Conservation (phyloP, 164 flowering plant species). For the Dillenia suffruticosa region DNA sequence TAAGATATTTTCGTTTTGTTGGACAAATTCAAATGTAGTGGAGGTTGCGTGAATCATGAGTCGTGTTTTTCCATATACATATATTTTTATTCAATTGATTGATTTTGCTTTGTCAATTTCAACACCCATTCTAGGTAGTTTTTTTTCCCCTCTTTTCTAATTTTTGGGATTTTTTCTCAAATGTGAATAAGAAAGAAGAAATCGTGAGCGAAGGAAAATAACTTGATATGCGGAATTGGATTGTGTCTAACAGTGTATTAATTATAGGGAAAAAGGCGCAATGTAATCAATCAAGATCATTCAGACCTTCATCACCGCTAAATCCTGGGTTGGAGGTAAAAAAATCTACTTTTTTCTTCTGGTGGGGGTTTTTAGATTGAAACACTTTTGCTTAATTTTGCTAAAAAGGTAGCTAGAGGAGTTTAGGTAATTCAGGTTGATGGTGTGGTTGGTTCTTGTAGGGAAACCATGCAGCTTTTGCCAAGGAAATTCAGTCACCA, state of each 20-base stretch:
- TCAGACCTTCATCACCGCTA: constrained; percentile 24
- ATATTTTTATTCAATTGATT: too few relatives aligned
- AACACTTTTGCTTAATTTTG: constrained; percentile 1
- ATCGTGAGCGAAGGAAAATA: too few relatives aligned
- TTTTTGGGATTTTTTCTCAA: too few relatives aligned
- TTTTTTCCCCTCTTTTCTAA: too few relatives aligned
- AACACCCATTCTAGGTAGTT: too few relatives aligned
- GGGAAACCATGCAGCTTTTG: constrained; percentile 48
- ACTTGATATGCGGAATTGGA: too few relatives aligned
- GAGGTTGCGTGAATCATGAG: too few relatives aligned
- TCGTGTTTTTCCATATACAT: too few relatives aligned
- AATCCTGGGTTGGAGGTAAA: constrained; percentile 56
- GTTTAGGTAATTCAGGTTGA: constrained; percentile 7
- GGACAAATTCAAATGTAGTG: too few relatives aligned
- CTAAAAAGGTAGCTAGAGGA: background rate
- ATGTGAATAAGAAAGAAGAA: too few relatives aligned
- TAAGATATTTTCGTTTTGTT: background rate
- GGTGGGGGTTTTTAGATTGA: background rate
- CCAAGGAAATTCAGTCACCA: constrained; percentile 87
- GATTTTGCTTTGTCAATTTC: too few relatives aligned
- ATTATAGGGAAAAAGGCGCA: constrained; percentile 47
- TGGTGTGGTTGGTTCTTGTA: constrained; percentile 16
- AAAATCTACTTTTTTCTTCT: background rate
- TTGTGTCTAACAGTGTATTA: too few relatives aligned
- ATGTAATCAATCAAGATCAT: constrained; percentile 61